Conservation (phyloP, 2,329 filamentous ascomycete genomes). For the Lachnellula arida region DNA sequence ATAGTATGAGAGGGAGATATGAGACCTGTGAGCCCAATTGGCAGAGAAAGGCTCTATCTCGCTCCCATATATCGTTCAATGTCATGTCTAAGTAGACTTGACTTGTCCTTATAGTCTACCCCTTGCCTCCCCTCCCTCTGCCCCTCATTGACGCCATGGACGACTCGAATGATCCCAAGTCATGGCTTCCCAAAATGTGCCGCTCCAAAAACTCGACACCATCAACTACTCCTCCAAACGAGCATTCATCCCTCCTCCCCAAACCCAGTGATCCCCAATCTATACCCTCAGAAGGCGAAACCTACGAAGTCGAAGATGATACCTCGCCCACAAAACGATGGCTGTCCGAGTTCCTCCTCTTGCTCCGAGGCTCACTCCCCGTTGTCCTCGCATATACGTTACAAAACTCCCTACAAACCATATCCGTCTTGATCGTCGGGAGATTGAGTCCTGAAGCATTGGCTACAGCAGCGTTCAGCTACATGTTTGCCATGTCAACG, state of each 20-base stretch:
- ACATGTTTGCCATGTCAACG: constrained; percentile 91
- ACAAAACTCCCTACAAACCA: constrained; percentile 79
- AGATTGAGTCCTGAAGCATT: constrained; percentile 74
- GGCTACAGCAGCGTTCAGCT: constrained; percentile 78
- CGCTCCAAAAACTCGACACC: constrained; percentile 14
- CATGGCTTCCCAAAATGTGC: constrained; percentile 28
- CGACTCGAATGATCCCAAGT: constrained; percentile 21
- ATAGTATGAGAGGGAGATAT: constrained; percentile 11
- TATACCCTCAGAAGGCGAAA: constrained; percentile 18
- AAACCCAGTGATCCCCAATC: constrained; percentile 13
- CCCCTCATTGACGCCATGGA: constrained; percentile 12
- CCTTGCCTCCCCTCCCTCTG: background rate
- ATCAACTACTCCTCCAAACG: constrained; percentile 25
- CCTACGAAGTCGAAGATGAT: constrained; percentile 24
- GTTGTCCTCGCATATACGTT: constrained; percentile 81
- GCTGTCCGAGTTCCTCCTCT: constrained; percentile 58
- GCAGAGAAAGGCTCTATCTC: background rate
- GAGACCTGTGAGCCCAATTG: background rate
- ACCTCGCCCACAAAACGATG: constrained; percentile 30
- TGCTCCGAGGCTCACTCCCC: constrained; percentile 66
- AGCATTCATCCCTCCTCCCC: constrained; percentile 27
- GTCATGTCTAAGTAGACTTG: constrained; percentile 1
- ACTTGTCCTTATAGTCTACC: background rate
- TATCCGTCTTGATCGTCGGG: constrained; percentile 77
- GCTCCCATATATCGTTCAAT: background rate